Base-by-base conservation (phyloP, 208 protist species). In the Zelonia costaricensis region DNA sequence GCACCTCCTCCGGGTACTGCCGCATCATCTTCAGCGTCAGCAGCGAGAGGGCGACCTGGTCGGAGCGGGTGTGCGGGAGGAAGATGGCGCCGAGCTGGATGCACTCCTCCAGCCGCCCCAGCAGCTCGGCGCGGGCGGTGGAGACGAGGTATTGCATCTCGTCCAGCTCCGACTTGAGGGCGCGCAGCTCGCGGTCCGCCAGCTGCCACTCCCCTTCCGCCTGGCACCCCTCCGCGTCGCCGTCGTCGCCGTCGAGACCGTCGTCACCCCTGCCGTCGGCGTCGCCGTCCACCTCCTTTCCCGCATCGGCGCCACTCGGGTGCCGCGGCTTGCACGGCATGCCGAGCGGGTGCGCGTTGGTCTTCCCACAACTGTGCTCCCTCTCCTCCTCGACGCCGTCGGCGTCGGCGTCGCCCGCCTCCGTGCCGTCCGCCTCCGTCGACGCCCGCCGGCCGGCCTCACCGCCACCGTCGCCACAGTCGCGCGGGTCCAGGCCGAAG, bases 21-120 rank as follows among this genome's bases (percentile, higher is more conserved):
- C 79, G 82, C 31, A 89, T 63, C 76, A 78, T 86, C 62, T 84
- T 89, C 63, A 89, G 52, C 9, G 74, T 76, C 22, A 89, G 53
- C 47, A 82, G 56, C 43, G 56, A 55, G 39, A 80, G 62, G 12
- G 31, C 39, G 3, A 83, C 56, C 46, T 86, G 76, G 31, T 89
- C 82, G 31, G 71, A 42, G 4, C 69, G 78, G 16, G 82, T 89
- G 76, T 89, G 82, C 0, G 82, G 82, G 16, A 89, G 55, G 33
- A 89, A 83, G 45, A 86, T 40, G 1, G 72, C 62, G 25, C 71
- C 62, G 4, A 86, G 39, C 25, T 48, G 42, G 13, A 79, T 61
- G 49, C 70, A 73, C 69, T 84, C 77, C 31, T 84, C 55, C 31
- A 86, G 38, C 33, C 64, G 55, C 36, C 77, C 62, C 65, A 76